Base-by-base conservation (phyloP, 768 basidiomycete genomes). In the Boletus rubropictus region DNA sequence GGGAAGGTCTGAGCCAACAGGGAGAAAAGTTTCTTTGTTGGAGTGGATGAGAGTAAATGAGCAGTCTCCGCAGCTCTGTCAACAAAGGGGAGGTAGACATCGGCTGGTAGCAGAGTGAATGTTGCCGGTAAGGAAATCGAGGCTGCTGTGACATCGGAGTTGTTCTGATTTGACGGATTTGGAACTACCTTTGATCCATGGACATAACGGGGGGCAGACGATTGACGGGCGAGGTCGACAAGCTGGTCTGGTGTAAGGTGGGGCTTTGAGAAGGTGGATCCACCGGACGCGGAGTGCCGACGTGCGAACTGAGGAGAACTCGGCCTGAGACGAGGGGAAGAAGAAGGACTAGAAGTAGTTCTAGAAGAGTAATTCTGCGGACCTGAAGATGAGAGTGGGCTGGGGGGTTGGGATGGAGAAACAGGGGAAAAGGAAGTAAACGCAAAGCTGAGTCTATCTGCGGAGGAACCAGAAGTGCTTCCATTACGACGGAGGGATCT, bases 51-150 rank as follows among this genome's bases (percentile, higher is more conserved):
- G 48, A 93, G 78, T 24, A 96, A 74, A 8, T 78, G 69, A 4
- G 75, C 53, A 1, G 94, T 89, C 59, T 96, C 92, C 0, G 71
- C 66, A 0, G 89, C 77, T 17, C 92, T 81, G 53, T 94, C 84
- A 52, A 94, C 75, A 67, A 92, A 96, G 1, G 92, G 92, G 12
- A 96, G 79, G 55, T 81, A 84, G 25, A 89, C 78, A 50, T 88
- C 82, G 18, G 81, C 79, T 5, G 86, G 85, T 2, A 92, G 75
- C 0, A 80, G 80, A 0, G 85, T 86, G 60, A 90, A 90, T 2
- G 80, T 79, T 2, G 80, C 77, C 4, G 78, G 79, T 0, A 71
- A 54, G 3, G 70, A 50, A 1, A 48, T 39, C 11, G 59, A 17
- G 1, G 31, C 35, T 8, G 28, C 10, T 10, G 37, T 7, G 5